Evolutionary conservation across 768 basidiomycete species (phyloP).

Genomic region (Ramaria sp.): DNA sequence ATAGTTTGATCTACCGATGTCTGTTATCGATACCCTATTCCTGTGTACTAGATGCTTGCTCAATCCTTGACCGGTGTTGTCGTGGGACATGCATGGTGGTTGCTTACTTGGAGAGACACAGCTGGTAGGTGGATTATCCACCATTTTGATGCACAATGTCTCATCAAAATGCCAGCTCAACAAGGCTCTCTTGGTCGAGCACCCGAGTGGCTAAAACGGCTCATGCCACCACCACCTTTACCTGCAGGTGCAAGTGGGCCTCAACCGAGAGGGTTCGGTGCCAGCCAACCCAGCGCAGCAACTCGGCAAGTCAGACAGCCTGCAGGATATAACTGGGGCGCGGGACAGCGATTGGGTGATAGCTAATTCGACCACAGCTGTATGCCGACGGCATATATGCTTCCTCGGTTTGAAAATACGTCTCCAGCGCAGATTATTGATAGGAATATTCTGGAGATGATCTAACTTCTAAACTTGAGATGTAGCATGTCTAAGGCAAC

Average conservation of each 20-base stretch:
- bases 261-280: constrained; percentile 21
- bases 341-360: constrained; percentile 38
- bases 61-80: constrained; percentile 55
- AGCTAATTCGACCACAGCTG: not conserved
- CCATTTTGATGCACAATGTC: not conserved
- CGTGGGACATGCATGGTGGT: constrained; percentile 74
- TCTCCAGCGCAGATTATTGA: too few relatives aligned
- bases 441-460: too few relatives aligned
- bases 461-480: too few relatives aligned
- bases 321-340: constrained; percentile 40
- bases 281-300: constrained; percentile 25
- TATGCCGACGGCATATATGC: not conserved
- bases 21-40: too few relatives aligned
- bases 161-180: not conserved
- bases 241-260: constrained; percentile 17
- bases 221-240: constrained; percentile 28
- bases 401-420: not conserved
- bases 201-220: constrained; percentile 44
- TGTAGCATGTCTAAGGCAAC: too few relatives aligned
- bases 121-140: not conserved
- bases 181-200: constrained; percentile 30
- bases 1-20: too few relatives aligned
- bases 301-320: constrained; percentile 15
- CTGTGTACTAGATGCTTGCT: constrained; percentile 35
- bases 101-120: constrained; percentile 15